Conservation (phyloP, 108 stramenopile genomes). For the Fragilaria radians region DNA sequence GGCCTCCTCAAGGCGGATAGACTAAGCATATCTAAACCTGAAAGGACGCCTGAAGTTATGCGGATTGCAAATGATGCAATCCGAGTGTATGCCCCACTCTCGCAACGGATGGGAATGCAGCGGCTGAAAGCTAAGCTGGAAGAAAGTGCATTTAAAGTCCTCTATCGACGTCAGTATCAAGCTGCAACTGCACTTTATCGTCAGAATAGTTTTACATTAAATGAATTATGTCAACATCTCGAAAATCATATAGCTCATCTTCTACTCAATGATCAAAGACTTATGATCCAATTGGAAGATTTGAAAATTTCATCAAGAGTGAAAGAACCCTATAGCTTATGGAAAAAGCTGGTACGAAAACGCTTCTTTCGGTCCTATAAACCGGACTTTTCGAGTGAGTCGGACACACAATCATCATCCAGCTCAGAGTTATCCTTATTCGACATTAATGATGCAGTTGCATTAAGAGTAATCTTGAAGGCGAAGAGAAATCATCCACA, state of each 20-base stretch:
- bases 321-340: slow-evolving; percentile 72
- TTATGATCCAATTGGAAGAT: slow-evolving; percentile 41
- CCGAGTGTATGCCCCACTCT: slow-evolving; percentile 54
- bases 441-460: slow-evolving; percentile 59
- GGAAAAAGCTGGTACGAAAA: slow-evolving; percentile 43
- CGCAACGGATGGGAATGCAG: slow-evolving; percentile 67
- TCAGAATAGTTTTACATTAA: slow-evolving; percentile 43
- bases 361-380: too few species aligned
- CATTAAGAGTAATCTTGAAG: slow-evolving; percentile 58
- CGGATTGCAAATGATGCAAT: slow-evolving; percentile 50
- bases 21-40: background rate
- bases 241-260: slow-evolving; percentile 35
- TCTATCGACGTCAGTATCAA: slow-evolving; percentile 66
- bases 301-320: slow-evolving; percentile 53
- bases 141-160: slow-evolving; percentile 58
- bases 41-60: slow-evolving; percentile 8
- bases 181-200: slow-evolving; percentile 48
- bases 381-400: too few species aligned
- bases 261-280: slow-evolving; percentile 36
- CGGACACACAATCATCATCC: too few species aligned
- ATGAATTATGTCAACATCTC: slow-evolving; percentile 35
- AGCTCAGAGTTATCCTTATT: slow-evolving; percentile 16
- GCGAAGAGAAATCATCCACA: slow-evolving; percentile 23
- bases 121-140: slow-evolving; percentile 59
- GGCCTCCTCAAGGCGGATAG: slow-evolving; percentile 27